Evolutionary conservation across 2,329 filamentous ascomycete species (phyloP).

Genomic region (Fusarium setosum): DNA sequence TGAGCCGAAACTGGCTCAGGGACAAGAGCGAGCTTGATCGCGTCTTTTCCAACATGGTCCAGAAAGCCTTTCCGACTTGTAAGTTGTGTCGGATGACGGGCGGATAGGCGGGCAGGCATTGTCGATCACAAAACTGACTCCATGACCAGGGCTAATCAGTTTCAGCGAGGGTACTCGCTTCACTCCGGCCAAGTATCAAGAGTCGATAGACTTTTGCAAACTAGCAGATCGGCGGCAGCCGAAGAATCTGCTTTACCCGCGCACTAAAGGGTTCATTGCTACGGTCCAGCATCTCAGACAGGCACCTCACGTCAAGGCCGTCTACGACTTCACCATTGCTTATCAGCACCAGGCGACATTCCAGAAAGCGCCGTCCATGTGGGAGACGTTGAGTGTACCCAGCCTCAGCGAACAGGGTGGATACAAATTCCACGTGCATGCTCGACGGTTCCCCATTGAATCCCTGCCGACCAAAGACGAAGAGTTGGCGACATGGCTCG

Average conservation of each 20-base stretch:
- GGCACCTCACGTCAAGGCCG: conserved; percentile 62
- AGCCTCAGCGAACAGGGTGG: conserved; percentile 51
- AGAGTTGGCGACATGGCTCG: conserved; percentile 63
- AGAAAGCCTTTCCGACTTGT: conserved; percentile 68
- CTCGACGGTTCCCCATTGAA: conserved; percentile 59
- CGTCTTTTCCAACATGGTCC: conserved; percentile 66
- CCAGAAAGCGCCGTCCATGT: conserved; percentile 61
- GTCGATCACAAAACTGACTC: conserved; percentile 11
- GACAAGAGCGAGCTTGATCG: conserved; percentile 67
- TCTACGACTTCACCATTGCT: conserved; percentile 67
- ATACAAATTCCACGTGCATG: conserved; percentile 63
- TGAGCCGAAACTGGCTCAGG: conserved; percentile 68
- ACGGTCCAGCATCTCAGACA: conserved; percentile 66
- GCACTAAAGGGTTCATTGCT: conserved; percentile 69
- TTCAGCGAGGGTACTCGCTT: conserved; percentile 74
- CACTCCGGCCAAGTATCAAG: conserved; percentile 63
- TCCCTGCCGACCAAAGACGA: conserved; percentile 60
- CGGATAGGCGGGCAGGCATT: neutral
- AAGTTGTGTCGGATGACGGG: conserved; percentile 47
- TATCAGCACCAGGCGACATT: conserved; percentile 60
- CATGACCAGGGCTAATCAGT: conserved; percentile 67
- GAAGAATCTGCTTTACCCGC: conserved; percentile 69
- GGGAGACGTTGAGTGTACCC: conserved; percentile 59
- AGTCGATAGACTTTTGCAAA: conserved; percentile 64
- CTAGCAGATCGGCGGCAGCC: conserved; percentile 62